Evolutionary conservation across 371 early-diverging fungal species (phyloP).

Genomic region (Lichtheimia ramosa): DNA sequence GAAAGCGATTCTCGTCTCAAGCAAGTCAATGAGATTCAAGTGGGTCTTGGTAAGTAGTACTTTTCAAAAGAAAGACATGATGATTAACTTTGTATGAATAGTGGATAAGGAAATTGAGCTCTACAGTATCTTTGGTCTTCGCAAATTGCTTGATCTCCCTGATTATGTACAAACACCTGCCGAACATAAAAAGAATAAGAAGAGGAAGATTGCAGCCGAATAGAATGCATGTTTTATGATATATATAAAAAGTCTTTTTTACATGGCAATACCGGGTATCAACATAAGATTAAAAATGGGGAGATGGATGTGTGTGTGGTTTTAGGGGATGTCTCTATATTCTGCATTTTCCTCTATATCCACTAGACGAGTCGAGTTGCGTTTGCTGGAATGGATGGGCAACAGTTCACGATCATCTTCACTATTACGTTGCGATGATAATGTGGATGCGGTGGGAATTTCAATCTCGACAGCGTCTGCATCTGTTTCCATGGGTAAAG

Average conservation of each 20-base stretch:
- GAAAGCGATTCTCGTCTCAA: conserved; percentile 27
- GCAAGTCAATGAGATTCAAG: conserved; percentile 42
- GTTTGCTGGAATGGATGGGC: conserved; percentile 17
- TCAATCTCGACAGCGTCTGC: conserved; percentile 46
- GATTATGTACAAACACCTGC: conserved; percentile 28
- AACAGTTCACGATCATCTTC: conserved; percentile 30
- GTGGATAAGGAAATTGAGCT: conserved; percentile 49
- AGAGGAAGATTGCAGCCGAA: conserved; percentile 31
- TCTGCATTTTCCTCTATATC: conserved; percentile 29
- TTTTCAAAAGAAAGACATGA: neutral
- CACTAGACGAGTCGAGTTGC: conserved; percentile 20
- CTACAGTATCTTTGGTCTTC: conserved; percentile 54
- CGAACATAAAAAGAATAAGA: conserved; percentile 22
- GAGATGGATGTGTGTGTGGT: neutral
- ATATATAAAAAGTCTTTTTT: conserved; percentile 2
- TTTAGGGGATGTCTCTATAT: conserved; percentile 8
- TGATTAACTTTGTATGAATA: neutral
- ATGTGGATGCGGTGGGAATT: conserved; percentile 41
- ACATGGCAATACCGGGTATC: too few relatives aligned
- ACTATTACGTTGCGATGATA: conserved; percentile 19
- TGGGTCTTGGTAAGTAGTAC: conserved; percentile 35
- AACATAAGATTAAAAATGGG: neutral
- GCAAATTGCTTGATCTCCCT: conserved; percentile 51
- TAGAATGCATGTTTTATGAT: conserved; percentile 6
- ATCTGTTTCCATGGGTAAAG: conserved; percentile 15